phyloP scores from a whole-genome alignment of 2,329 filamentous ascomycete species.

The Fusarium odoratissimum region DNA sequence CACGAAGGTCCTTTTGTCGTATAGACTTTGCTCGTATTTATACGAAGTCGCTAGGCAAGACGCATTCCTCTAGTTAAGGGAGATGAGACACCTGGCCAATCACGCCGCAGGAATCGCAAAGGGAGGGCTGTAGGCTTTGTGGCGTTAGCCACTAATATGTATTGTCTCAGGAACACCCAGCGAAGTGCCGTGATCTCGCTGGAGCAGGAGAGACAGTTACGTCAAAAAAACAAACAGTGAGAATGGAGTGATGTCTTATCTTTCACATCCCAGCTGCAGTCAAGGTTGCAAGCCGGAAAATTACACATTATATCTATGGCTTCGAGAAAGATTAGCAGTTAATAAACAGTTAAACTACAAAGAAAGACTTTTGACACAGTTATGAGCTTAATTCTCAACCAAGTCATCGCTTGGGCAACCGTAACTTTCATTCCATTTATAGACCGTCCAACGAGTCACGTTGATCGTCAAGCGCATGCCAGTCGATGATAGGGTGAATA shows the following conservation, averaged over 20 bases:
- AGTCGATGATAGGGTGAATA: neutral
- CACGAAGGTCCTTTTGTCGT: neutral
- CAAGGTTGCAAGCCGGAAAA: accelerated
- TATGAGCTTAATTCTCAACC: neutral
- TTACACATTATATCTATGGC: neutral
- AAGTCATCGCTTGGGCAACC: neutral
- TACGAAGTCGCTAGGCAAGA: neutral
- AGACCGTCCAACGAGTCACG: neutral
- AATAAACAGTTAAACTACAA: neutral
- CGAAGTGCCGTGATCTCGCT: neutral
- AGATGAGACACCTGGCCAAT: neutral
- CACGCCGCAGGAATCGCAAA: neutral
- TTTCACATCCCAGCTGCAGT: too few species aligned
- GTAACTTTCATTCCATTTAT: neutral
- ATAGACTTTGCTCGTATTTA: neutral
- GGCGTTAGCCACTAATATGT: neutral
- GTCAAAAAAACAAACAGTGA: neutral
- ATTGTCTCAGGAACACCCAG: neutral
- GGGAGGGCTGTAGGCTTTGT: neutral
- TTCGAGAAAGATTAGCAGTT: accelerated
- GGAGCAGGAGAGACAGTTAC: neutral
- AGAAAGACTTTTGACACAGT: too few species aligned
- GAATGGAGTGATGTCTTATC: neutral
- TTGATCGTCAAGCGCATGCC: neutral
- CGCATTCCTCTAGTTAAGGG: neutral